Evolutionary conservation across 371 early-diverging fungal species (phyloP).

Genomic region (Capillidium rhysosporum): DNA sequence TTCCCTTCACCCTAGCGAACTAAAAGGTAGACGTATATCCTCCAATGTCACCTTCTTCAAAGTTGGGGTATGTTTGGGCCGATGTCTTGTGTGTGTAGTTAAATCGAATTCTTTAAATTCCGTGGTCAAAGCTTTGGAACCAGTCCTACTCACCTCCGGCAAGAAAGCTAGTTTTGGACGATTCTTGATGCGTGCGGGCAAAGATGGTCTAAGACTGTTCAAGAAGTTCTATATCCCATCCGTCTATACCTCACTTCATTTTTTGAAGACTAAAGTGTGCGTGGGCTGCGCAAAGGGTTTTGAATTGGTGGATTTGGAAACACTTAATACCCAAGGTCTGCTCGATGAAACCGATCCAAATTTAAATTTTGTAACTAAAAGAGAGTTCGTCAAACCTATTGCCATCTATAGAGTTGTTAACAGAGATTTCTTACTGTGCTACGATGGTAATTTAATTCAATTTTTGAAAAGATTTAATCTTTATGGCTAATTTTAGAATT

Average conservation of each 20-base stretch:
- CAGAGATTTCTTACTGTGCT: conserved; percentile 71
- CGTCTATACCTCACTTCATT: conserved; percentile 56
- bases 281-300: conserved; percentile 80
- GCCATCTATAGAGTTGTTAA: conserved; percentile 56
- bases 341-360: conserved; percentile 61
- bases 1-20: conserved; percentile 18
- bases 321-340: conserved; percentile 49
- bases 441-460: conserved; percentile 30
- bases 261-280: conserved; percentile 56
- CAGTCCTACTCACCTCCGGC: conserved; percentile 32
- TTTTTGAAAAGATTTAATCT: background rate
- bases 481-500: conserved; percentile 26
- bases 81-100: conserved; percentile 54
- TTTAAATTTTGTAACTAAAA: conserved; percentile 59
- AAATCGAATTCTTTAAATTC: conserved; percentile 36
- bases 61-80: conserved; percentile 45
- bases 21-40: conserved; percentile 39
- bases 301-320: conserved; percentile 73
- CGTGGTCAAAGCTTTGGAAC: conserved; percentile 52
- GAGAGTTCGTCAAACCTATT: conserved; percentile 49
- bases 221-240: conserved; percentile 82
- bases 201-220: conserved; percentile 32
- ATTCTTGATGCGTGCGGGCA: conserved; percentile 24
- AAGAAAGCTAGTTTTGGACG: conserved; percentile 20
- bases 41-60: conserved; percentile 67